These are phyloP conservation scores for Neoboletus subvelutipes DNA, from an alignment of 768 basidiomycete genomes.

Conservation along the genomic window DNA sequence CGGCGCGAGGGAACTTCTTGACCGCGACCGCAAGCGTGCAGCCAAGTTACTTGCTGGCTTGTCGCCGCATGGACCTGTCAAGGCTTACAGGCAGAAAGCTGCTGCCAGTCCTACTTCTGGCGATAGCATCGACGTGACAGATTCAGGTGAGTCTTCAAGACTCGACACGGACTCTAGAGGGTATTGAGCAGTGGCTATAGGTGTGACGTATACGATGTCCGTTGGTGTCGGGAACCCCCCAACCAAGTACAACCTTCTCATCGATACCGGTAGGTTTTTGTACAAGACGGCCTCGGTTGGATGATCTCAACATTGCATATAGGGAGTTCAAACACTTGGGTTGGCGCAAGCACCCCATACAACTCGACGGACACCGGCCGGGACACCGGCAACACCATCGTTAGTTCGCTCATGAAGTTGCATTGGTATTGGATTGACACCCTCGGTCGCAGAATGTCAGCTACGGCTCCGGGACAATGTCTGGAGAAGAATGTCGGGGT, in stretches of 20 bases:
- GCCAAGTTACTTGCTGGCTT: constrained; percentile 53
- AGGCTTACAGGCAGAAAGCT: constrained; percentile 25
- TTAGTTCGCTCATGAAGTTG: constrained; percentile 19
- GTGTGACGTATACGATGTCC: constrained; percentile 52
- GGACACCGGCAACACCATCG: constrained; percentile 38
- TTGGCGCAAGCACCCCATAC: constrained; percentile 51
- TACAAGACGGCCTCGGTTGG: neutral
- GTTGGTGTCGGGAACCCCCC: constrained; percentile 54
- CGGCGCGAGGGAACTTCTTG: constrained; percentile 49
- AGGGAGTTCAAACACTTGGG: constrained; percentile 55
- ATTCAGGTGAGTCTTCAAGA: constrained; percentile 39
- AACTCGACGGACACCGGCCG: constrained; percentile 45
- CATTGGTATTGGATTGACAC: neutral
- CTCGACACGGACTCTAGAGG: neutral
- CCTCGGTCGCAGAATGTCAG: constrained; percentile 40
- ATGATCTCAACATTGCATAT: neutral
- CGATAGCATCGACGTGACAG: constrained; percentile 52
- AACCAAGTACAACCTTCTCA: constrained; percentile 50
- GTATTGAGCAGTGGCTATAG: constrained; percentile 15
- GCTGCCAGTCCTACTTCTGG: neutral
- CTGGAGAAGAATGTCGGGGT: constrained; percentile 48
- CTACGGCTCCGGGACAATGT: constrained; percentile 56
- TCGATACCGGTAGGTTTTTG: constrained; percentile 49
- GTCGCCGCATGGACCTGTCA: constrained; percentile 52
- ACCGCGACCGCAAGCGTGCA: constrained; percentile 54